phyloP scores from a whole-genome alignment of 306 rosid species.

The Cyclanthera cordifolia region DNA sequence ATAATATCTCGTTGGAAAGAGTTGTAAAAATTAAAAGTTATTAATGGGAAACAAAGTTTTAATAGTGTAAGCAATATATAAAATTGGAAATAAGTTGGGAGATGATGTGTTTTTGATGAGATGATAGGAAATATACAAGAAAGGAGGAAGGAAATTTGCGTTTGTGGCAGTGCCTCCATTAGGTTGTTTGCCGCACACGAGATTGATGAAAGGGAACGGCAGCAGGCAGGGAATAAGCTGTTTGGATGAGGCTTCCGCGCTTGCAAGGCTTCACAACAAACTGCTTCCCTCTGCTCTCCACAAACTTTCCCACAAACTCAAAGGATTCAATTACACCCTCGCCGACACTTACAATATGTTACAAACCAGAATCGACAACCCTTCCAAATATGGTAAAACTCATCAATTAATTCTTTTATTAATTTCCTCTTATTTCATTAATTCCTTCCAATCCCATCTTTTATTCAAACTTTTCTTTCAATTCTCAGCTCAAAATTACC shows the following conservation, averaged over 20 bases:
- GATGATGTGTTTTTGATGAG: no score
- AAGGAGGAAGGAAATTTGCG: constrained; percentile 50
- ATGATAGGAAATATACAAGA: constrained; percentile 26
- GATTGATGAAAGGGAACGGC: constrained; percentile 5
- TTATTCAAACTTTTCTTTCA: no score
- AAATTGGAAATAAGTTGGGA: no score
- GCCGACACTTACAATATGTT: constrained; percentile 9
- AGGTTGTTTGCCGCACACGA: constrained; percentile 25
- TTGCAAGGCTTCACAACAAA: constrained; percentile 31
- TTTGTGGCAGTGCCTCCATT: constrained; percentile 15
- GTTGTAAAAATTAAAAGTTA: no score
- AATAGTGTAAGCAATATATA: no score
- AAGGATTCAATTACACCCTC: constrained; percentile 31
- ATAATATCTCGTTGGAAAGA: no score
- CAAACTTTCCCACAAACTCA: constrained; percentile 18
- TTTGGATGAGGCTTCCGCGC: constrained; percentile 14
- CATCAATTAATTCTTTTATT: background rate
- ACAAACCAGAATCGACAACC: no score
- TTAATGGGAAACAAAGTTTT: no score
- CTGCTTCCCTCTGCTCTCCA: constrained; percentile 15
- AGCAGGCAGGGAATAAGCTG: constrained; percentile 18
- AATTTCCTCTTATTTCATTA: no score
- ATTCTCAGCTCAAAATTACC: no score
- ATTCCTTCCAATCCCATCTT: no score
- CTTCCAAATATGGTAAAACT: constrained; percentile 24